A percentile compares a stretch with the other conserved stretches of the same genome.
These are phyloP conservation scores for Lipomyces anomalus DNA, from an alignment of 805 yeast genomes.

Conservation along the genomic window DNA sequence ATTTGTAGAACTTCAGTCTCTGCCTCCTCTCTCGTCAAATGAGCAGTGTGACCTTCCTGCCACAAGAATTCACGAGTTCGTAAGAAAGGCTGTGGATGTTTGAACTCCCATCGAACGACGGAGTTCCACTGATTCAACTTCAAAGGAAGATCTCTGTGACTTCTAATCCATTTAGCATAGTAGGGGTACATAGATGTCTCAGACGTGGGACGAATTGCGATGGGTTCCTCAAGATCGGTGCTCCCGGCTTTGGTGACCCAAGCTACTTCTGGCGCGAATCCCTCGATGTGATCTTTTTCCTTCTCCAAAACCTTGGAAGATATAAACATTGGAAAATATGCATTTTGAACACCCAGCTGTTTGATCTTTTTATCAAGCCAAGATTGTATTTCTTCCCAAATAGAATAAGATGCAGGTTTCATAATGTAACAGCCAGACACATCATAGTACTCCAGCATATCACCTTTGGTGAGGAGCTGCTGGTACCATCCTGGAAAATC, in stretches of 20 bases:
- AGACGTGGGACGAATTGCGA: constrained; percentile 98
- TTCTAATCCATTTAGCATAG: constrained; percentile 97
- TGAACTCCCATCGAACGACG: constrained; percentile 99
- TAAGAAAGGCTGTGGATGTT: constrained; percentile 98
- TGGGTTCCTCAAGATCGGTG: constrained; percentile 93
- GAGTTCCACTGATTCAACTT: constrained; percentile 99
- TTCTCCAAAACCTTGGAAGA: constrained; percentile 86
- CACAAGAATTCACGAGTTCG: constrained; percentile 98
- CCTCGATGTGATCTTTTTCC: constrained; percentile 98
- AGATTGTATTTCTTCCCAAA: constrained; percentile 90
- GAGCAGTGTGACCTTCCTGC: constrained; percentile 99
- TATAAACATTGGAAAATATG: constrained; percentile 98
- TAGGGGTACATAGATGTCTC: constrained; percentile 99
- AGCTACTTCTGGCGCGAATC: constrained; percentile 99
- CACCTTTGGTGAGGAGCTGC: constrained; percentile 93
- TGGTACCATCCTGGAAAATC: constrained; percentile 98
- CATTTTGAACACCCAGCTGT: constrained; percentile 83
- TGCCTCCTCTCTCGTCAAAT: constrained; percentile 77
- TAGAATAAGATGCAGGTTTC: constrained; percentile 89
- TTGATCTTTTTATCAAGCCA: constrained; percentile 81
- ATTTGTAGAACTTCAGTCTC: constrained; percentile 77
- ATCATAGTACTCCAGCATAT: constrained; percentile 97
- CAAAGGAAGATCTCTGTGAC: constrained; percentile 95
- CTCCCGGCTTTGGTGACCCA: constrained; percentile 98
- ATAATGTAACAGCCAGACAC: constrained; percentile 97